Base-by-base conservation (phyloP, 208 protist species). In the Tritrichomonas musculus region DNA sequence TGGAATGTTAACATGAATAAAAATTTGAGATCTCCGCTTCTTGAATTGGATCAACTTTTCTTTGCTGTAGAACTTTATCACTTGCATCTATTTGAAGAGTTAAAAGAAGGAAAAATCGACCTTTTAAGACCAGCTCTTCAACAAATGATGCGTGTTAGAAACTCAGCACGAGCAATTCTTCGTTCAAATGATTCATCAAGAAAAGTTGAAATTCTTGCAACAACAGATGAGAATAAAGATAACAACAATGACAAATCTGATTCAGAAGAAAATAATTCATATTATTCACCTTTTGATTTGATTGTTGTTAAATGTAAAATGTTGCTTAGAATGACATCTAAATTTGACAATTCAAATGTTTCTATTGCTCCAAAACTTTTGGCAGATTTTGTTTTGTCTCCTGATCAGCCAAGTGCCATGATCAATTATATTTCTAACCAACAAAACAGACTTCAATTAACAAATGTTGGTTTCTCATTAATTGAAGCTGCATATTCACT, bases 71-170 rank as follows among this genome's bases (percentile, higher is more conserved):
- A 33, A 20, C 13, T 20, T 22, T 30, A n/a, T 27, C 77, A 88
- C 30, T 33, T 27, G 57, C 27, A 50, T 36, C 11, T 49, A 60
- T n/a, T 88, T 53, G 4, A 53, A 39, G 47, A 47, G 20, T 4
- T 0, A 60, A n/a, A 53, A 2, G 20, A 2, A 17, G 33, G 1
- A 57, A 60, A 13, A 39, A 33, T 14, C 5, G 77, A 27, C 2
- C 2, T 39, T 27, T 30, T 88, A 8, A 5, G 53, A 22, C 53
- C 53, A 60, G 5, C 53, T 60, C 17, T 88, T 22, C 47, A 88
- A 88, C 77, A 88, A 57, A 88, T 88, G 77, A 30, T 88, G 53
- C 44, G 77, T 44, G 30, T 88, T 0, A 53, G 77, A 88, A 88
- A 88, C n/a, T 57, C 47, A 22, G 41, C 27, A 27, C 44, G 77